Evolutionary conservation across 257 asterid genomes (phyloP), one percentile per base, ranked within the genome.

Genomic region (Jacaranda mimosifolia): DNA sequence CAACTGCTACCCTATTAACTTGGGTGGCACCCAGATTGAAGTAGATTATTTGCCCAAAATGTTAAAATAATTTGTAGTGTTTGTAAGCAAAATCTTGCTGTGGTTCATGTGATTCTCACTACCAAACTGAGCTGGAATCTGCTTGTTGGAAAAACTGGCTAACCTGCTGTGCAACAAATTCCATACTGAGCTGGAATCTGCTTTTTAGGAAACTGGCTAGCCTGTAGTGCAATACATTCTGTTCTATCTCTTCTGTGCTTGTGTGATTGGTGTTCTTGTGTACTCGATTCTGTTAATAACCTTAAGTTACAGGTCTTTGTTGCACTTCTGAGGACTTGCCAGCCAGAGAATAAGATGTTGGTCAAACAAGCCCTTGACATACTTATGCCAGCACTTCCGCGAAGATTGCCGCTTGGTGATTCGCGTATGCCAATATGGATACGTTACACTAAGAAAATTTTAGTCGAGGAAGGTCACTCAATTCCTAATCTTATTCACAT

Each of bases 341-440:
- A 96, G 85, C 97, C 98, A 67, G 99, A 96, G 86, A 96, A 96
- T 82, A 96, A 88, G 81, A 87, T 93, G 91, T 82, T 96, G 91
- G 99, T 96, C 78, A 96, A 90, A 81, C 99, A 96, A 86, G 99
- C 99, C 71, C 97, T 96, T 73, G 99, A 96, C 84, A 96, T 96
- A 80, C 93, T 96, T 75, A 96, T 96, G 99, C 99, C 99, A 8
- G 99, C 99, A 70, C 97, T 96, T 86, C 99, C 99, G 68, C 92
- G 97, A 69, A 90, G 99, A 85, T 86, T 96, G 81, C 99, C 99
- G 17, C 93, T 91, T 78, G 99, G 99, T 78, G 99, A 96, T 78
- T 91, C 97, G 40, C 99, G 98, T 32, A 96, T 96, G 98, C 98
- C 99, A 63, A 96, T 96, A 78, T 96, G 99, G 99, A 96, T 96